Evolutionary conservation across 2,329 filamentous ascomycete species (phyloP).

Genomic region (Botrytis tulipae): DNA sequence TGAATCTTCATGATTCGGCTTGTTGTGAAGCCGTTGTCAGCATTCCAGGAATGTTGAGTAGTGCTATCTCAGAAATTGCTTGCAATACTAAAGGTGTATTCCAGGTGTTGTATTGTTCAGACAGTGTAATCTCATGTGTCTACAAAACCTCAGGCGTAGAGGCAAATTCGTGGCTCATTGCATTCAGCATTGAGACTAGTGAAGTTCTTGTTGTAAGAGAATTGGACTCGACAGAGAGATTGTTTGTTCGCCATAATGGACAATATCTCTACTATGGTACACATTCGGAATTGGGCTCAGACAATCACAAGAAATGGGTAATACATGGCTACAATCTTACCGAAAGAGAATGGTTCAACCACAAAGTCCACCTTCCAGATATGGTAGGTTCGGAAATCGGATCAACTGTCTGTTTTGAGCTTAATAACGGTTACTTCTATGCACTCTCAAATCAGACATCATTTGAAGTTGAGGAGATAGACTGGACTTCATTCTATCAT

Average conservation of each 20-base stretch:
- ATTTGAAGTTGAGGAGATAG: constrained; percentile 60
- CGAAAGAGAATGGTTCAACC: constrained; percentile 42
- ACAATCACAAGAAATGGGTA: constrained; percentile 62
- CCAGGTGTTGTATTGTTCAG: constrained; percentile 54
- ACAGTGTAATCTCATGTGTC: constrained; percentile 57
- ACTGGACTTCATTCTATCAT: constrained; percentile 69
- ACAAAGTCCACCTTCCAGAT: constrained; percentile 53
- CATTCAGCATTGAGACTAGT: constrained; percentile 45
- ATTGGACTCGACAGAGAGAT: constrained; percentile 49
- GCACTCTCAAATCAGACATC: constrained; percentile 65
- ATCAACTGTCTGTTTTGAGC: constrained; percentile 68
- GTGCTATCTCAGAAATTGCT: constrained; percentile 41
- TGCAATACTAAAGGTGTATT: constrained; percentile 47
- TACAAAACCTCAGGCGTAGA: constrained; percentile 46
- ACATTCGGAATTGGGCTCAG: constrained; percentile 52
- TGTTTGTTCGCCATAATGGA: constrained; percentile 66
- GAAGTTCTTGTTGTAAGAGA: constrained; percentile 44
- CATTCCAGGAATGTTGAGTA: constrained; percentile 45
- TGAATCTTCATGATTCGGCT: constrained; percentile 54
- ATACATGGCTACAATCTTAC: constrained; percentile 53
- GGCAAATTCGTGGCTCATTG: constrained; percentile 52
- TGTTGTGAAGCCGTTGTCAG: constrained; percentile 55
- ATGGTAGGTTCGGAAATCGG: constrained; percentile 65
- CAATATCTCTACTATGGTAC: constrained; percentile 65
- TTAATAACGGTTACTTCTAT: constrained; percentile 65